Base-by-base conservation (phyloP, 1,284 basidiomycete species). In the Moniliella sp. region DNA sequence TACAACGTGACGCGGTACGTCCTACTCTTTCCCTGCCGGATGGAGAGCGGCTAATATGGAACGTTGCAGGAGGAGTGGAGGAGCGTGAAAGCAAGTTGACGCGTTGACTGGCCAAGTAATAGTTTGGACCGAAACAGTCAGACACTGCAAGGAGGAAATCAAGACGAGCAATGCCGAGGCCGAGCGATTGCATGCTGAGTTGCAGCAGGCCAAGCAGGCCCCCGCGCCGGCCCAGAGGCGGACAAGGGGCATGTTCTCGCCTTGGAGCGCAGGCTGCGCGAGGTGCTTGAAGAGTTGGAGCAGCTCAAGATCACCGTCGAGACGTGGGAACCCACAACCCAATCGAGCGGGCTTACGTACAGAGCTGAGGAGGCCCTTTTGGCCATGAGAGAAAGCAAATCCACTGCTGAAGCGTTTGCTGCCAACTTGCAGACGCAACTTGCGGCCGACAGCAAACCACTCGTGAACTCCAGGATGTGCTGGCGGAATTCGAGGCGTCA, bases 401-500 rank as follows among this genome's bases (percentile, higher is more conserved):
- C n/a, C n/a, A n/a, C n/a, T n/a, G n/a, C n/a, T n/a, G n/a, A n/a
- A 34, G 63, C 65, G 37, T 67, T 73, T 2, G 59, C 61, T n/a
- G 63, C 61, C 0, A 71, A 75, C 33, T 62, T 78, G 16, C 70
- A 73, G 33, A 62, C 65, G 10, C 84, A 93, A 52, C n/a, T n/a
- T n/a, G n/a, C n/a, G n/a, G n/a, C n/a, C n/a, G n/a, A n/a, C 68
- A 66, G 36, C 74, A 79, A 62, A 78, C 76, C 46, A 72, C 76
- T 1, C 65, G 63, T 2, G 91, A 94, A 59, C 62, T 99, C 35
- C 81, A 93, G 60, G 75, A 78, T 4, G 86, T 97, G 1, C 64
- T 99, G 39, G 76, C 81, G 56, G 91, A 97, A 61, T 93, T 97
- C 61, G 83, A 94, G 64, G 66, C 73, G 37, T n/a, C n/a, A 86